Evolutionary conservation across 805 yeast genomes (phyloP), one percentile per base, ranked within the genome.

Genomic region (Kuraishia cidri): DNA sequence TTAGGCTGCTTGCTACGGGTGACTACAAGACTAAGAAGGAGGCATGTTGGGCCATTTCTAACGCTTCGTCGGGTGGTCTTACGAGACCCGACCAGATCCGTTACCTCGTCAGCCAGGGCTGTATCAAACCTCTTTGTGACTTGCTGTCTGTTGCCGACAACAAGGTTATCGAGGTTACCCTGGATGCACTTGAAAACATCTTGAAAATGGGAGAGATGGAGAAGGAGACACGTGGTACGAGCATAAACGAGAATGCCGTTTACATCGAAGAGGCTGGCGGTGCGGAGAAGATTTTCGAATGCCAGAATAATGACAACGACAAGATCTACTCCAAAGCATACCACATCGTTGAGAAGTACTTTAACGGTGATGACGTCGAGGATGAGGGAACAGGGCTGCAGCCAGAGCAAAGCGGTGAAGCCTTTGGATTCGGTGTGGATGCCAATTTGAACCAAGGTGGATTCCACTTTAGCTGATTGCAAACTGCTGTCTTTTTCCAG

Each of bases 41-140:
- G 66, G 98, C 98, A 3, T 90, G 97, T 69, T 92, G 98, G 98
- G 97, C 97, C 23, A 82, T 92, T 44, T 87, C 97, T 19, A 92
- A 92, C 56, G 97, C 98, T 24, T 84, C 96, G 12, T 83, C 96
- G 7, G 97, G 97, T 47, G 97, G 97, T 15, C 69, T 87, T 47
- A 66, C 79, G 27, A 81, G 77, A 56, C 97, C 97, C 6, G 95
- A 86, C 39, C 95, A 88, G 56, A 88, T 92, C 47, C 75, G 90
- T 50, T 92, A 87, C 60, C 72, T 92, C 44, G 98, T 92, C 23
- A 66, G 69, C 43, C 97, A 92, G 64, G 98, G 97, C 31, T 86
- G 97, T 63, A 88, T 92, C 60, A 90, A 88, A 65, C 97, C 98
- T 24, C 70, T 92, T 51, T 90, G 97, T 64, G 97, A 92, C 56